These are phyloP conservation scores for Exophiala bonariae DNA, from an alignment of 2,329 filamentous ascomycete species.

Conservation along the genomic window DNA sequence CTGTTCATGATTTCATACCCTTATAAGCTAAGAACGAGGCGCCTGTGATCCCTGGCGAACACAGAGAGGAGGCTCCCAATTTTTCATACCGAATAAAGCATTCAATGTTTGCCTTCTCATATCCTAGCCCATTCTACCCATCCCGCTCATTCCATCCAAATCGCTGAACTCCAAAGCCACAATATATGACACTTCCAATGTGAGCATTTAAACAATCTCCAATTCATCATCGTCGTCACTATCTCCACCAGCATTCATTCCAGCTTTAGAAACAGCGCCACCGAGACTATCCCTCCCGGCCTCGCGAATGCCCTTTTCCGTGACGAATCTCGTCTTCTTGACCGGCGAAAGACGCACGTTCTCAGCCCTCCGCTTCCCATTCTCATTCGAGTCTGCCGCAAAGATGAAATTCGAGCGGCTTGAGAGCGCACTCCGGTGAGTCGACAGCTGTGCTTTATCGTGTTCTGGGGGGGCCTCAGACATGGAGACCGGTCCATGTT, in stretches of 20 bases:
- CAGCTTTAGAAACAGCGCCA: slow-evolving; percentile 34
- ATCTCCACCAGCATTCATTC: slow-evolving; percentile 45
- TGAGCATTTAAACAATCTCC: slow-evolving; percentile 43
- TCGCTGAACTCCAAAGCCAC: no score
- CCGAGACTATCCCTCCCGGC: slow-evolving; percentile 71
- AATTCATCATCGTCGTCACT: slow-evolving; percentile 54
- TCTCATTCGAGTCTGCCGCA: slow-evolving; percentile 4
- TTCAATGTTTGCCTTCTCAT: no score
- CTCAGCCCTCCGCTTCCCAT: slow-evolving; percentile 36
- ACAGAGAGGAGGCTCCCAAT: no score
- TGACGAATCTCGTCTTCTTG: slow-evolving; percentile 68
- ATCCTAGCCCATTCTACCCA: no score
- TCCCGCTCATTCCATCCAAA: no score
- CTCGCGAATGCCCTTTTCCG: slow-evolving; percentile 73
- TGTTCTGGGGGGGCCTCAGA: neutral
- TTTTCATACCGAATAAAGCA: no score
- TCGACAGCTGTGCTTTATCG: slow-evolving; percentile 3
- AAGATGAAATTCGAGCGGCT: slow-evolving; percentile 6
- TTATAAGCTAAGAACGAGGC: no score
- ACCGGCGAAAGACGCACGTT: slow-evolving; percentile 42
- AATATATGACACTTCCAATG: no score
- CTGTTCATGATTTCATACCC: no score
- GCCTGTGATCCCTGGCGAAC: no score
- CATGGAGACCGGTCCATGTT: neutral
- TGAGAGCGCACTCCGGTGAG: slow-evolving; percentile 3